phyloP scores from a whole-genome alignment of 2,329 filamentous ascomycete species.

The Colletotrichum sp. region DNA sequence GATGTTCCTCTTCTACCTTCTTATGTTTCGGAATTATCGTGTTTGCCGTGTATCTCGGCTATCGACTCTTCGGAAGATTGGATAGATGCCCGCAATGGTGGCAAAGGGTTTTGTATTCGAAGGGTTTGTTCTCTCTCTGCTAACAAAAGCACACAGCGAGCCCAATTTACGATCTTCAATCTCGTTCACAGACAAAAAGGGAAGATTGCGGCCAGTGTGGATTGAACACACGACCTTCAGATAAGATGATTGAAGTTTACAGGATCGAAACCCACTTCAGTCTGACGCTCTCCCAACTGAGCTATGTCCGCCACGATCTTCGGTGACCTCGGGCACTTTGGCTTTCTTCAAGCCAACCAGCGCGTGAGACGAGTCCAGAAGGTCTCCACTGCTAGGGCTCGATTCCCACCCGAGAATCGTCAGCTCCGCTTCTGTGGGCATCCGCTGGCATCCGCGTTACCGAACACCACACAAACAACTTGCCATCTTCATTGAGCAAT shows the following conservation, averaged over 20 bases:
- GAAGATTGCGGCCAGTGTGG: constrained; percentile 4
- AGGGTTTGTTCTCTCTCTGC: background rate
- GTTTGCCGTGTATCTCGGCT: background rate
- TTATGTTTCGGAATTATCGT: background rate
- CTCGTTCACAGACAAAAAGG: background rate
- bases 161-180: too few species aligned
- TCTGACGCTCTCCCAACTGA: constrained; percentile 15
- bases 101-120: background rate
- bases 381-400: background rate
- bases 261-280: background rate
- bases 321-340: rapidly evolving
- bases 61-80: background rate
- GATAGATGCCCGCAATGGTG: background rate
- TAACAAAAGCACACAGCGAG: background rate
- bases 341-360: background rate
- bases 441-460: background rate
- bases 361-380: background rate
- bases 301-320: constrained; percentile 13
- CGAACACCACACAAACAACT: background rate
- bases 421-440: background rate
- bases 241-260: background rate
- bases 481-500: background rate
- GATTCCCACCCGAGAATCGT: background rate
- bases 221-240: constrained; percentile 14
- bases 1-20: background rate